Evolutionary conservation across 2,329 filamentous ascomycete species (phyloP), one percentile per base, ranked within the genome.

Genomic region (Arthroderma uncinatum): DNA sequence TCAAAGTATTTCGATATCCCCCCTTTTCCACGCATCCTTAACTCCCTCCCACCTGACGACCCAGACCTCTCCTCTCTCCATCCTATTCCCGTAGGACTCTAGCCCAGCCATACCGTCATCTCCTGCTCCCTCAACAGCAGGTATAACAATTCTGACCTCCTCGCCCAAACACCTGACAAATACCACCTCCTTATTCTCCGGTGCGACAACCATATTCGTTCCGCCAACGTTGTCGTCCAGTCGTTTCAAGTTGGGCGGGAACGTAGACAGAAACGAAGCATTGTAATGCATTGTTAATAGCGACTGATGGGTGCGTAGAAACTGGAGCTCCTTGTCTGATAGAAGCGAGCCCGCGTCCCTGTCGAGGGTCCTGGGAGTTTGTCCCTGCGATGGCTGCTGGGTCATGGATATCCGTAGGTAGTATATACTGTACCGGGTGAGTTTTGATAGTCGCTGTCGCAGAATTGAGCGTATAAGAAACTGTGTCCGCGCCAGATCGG

Each of bases 401-500:
- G 33, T 23, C 50, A 61, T 67, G 59, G 63, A 65, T 28, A 65
- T 63, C 42, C 68, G 66, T 12, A 71, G 65, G 60, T 74, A 74
- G 63, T 71, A 65, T 68, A 89, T 87, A 57, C 70, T 71, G 64
- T 72, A 66, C 58, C 70, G 71, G 30, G 73, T 72, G 58, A 76
- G 66, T 80, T 98, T 97, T 56, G 87, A 83, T 58, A 97, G 84
- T n/a, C 93, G 80, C 8, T 87, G 84, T 55, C 94, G 81, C 57
- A 98, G 73, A 62, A 92, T 86, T 62, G 87, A 86, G 60, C 93
- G 81, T 16, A 97, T 81, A 21, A 98, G 79, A 67, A 90, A 98
- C 74, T 95, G 95, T 73, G 88, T 94, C 48, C 93, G 80, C 70
- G 96, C 91, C 56, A 98, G 81, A 74, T 98, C 93, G 5, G 94